phyloP scores from a whole-genome alignment of 768 basidiomycete genomes.

The Crepidotus variabilis region DNA sequence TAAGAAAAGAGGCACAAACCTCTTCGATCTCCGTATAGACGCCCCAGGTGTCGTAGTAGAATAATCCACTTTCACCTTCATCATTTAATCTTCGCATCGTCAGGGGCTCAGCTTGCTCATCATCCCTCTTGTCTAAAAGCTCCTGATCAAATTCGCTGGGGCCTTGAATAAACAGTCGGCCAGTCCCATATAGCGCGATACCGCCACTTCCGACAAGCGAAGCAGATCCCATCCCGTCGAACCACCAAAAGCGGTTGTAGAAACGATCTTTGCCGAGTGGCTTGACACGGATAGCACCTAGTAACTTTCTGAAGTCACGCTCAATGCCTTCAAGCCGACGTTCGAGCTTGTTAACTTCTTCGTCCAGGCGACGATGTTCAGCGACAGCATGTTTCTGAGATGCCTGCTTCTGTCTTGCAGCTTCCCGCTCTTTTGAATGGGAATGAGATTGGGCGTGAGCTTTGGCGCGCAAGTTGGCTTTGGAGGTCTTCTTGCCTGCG shows the following conservation, averaged over 20 bases:
- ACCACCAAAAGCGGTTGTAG: conserved; percentile 97
- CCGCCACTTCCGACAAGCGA: conserved; percentile 77
- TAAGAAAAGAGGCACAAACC: conserved; percentile 42
- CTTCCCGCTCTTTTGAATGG: conserved; percentile 78
- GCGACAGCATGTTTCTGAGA: conserved; percentile 78
- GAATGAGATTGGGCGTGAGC: conserved; percentile 59
- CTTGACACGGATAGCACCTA: conserved; percentile 81
- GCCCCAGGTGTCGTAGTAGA: conserved; percentile 85
- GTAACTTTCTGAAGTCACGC: conserved; percentile 88
- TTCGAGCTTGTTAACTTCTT: conserved; percentile 83
- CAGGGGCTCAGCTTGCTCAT: conserved; percentile 54
- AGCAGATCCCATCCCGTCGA: conserved; percentile 90
- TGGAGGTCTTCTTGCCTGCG: conserved; percentile 40
- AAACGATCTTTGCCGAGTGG: conserved; percentile 92
- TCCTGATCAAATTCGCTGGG: conserved; percentile 80
- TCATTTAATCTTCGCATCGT: conserved; percentile 64
- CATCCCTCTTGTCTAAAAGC: conserved; percentile 55
- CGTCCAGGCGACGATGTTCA: conserved; percentile 81
- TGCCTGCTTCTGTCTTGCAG: conserved; percentile 71
- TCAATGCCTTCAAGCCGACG: conserved; percentile 83
- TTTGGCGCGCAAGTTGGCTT: conserved; percentile 50
- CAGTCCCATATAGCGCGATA: conserved; percentile 80
- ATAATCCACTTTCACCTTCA: conserved; percentile 73
- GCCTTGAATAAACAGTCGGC: conserved; percentile 90
- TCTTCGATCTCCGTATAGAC: conserved; percentile 84